Evolutionary conservation across 495 filamentous ascomycete genomes (phyloP).

Genomic region (Xanthoparmelia taractica): DNA sequence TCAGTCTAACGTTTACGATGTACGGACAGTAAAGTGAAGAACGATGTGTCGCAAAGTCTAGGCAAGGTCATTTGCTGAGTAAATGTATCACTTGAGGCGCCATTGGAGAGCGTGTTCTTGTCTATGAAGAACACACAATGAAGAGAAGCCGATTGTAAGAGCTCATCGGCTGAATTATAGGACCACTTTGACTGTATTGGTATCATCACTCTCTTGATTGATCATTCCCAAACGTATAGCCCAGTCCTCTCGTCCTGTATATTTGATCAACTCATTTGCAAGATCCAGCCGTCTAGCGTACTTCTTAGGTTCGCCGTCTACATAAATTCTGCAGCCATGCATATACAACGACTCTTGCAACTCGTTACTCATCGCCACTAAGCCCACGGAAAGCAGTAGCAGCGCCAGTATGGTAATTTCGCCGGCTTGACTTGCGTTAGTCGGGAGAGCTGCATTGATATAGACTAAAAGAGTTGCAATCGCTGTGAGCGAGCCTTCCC

Average conservation of each 20-base stretch:
- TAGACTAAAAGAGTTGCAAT: slow-evolving; percentile 49
- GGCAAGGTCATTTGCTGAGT: background rate
- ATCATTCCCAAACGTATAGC: slow-evolving; percentile 34
- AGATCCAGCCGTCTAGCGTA: slow-evolving; percentile 34
- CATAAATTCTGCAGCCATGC: slow-evolving; percentile 27
- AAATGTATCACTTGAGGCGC: background rate
- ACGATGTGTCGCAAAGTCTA: background rate
- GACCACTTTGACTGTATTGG: background rate
- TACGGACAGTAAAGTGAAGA: too few species aligned
- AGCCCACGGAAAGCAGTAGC: slow-evolving; percentile 40
- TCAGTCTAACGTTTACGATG: too few species aligned
- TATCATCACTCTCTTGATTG: background rate
- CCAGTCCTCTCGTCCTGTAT: slow-evolving; percentile 35
- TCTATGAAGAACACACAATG: background rate
- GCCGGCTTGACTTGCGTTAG: slow-evolving; percentile 43
- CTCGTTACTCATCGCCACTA: slow-evolving; percentile 46
- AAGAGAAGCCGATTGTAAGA: background rate
- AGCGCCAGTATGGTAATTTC: slow-evolving; percentile 43
- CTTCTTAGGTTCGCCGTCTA: slow-evolving; percentile 22
- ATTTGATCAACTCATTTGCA: slow-evolving; percentile 32
- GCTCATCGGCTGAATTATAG: background rate
- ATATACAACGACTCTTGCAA: slow-evolving; percentile 25
- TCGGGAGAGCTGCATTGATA: slow-evolving; percentile 42
- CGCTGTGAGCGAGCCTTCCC: slow-evolving; percentile 43
- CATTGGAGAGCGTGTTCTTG: background rate